These are phyloP conservation scores for Lizanozyma gosingica DNA, from an alignment of 1,139 yeast species.

Conservation along the genomic window DNA sequence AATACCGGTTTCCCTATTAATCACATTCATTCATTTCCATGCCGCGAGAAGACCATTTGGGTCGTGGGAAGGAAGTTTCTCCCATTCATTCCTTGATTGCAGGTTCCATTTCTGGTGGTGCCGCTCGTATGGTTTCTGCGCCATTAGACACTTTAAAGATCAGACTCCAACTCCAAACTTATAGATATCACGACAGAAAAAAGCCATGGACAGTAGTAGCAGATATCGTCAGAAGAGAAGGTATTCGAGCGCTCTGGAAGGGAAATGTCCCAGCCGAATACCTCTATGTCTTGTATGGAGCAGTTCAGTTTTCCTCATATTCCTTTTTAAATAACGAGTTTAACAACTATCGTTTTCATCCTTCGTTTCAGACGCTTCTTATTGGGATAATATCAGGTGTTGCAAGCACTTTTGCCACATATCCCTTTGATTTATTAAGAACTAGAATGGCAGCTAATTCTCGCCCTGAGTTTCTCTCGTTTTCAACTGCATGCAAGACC, in stretches of 20 bases:
- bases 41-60: conserved; percentile 35
- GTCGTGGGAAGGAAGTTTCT: conserved; percentile 40
- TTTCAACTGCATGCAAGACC: conserved; percentile 29
- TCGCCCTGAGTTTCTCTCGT: conserved; percentile 32
- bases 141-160: conserved; percentile 89
- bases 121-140: conserved; percentile 59
- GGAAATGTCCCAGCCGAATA: conserved; percentile 91
- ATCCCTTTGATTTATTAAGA: conserved; percentile 81
- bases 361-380: conserved; percentile 42
- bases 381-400: conserved; percentile 78
- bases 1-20: too few relatives aligned
- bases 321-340: conserved; percentile 42
- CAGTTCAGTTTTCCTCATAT: conserved; percentile 72
- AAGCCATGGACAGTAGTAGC: conserved; percentile 20
- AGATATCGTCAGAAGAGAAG: conserved; percentile 39
- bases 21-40: neutral
- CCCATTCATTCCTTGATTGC: conserved; percentile 44
- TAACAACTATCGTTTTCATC: conserved; percentile 17
- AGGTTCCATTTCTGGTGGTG: conserved; percentile 67
- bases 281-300: conserved; percentile 80
- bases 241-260: conserved; percentile 71
- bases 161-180: conserved; percentile 56
- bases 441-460: conserved; percentile 70
- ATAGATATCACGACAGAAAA: conserved; percentile 8
- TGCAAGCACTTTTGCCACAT: conserved; percentile 61